Evolutionary conservation across 257 asterid genomes (phyloP).

Genomic region (Pogostemon cablin): DNA sequence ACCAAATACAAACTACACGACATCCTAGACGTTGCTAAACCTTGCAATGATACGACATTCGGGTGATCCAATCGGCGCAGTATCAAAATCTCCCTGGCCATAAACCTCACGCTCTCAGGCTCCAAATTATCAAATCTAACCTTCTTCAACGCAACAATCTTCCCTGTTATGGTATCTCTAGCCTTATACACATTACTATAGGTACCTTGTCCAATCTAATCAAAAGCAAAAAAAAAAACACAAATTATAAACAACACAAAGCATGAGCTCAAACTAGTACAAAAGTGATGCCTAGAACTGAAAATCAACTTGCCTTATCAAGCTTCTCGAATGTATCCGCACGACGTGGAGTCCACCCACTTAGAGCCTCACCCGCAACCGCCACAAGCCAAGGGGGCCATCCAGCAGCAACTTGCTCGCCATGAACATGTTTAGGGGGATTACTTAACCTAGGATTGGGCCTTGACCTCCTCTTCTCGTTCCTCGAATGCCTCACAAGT

Average conservation of each 20-base stretch:
- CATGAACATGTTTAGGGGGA: constrained; percentile 62
- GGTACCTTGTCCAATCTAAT: constrained; percentile 58
- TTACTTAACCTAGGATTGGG: constrained; percentile 79
- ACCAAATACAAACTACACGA: constrained; percentile 58
- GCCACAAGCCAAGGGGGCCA: constrained; percentile 76
- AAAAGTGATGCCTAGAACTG: constrained; percentile 4
- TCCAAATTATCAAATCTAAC: constrained; percentile 53
- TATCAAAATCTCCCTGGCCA: constrained; percentile 57
- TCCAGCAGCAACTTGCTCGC: constrained; percentile 68
- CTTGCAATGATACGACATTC: constrained; percentile 43
- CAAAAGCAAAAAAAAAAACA: neutral
- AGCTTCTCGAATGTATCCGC: constrained; percentile 59
- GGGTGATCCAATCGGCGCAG: constrained; percentile 55
- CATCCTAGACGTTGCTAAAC: constrained; percentile 47
- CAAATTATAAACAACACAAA: constrained; percentile 5
- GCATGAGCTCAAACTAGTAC: neutral
- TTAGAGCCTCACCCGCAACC: constrained; percentile 73
- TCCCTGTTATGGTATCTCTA: constrained; percentile 42
- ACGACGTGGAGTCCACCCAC: constrained; percentile 65
- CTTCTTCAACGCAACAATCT: constrained; percentile 50
- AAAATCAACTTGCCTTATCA: constrained; percentile 48
- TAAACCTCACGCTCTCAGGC: constrained; percentile 55
- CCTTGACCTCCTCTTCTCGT: constrained; percentile 72
- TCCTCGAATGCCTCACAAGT: constrained; percentile 42
- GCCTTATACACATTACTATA: constrained; percentile 54